Conservation (phyloP, 176 grass and related monocot genomes). For the Eleusine coracana region DNA sequence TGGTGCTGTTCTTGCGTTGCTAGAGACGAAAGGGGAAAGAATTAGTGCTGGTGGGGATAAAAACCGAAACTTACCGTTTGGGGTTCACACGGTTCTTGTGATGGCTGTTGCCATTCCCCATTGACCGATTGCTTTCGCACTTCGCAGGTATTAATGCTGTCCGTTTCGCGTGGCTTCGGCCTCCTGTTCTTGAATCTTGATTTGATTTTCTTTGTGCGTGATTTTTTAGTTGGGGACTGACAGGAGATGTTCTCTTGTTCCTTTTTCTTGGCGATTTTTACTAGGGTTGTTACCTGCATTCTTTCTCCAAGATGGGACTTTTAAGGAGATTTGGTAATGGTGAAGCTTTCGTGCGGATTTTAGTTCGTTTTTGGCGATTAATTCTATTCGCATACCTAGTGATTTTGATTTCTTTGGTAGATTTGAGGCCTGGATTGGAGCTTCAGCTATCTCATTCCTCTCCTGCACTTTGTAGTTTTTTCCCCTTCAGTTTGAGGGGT, state of each 20-base stretch:
- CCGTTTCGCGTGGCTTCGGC: neutral
- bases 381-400: neutral
- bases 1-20: slow-evolving; percentile 5
- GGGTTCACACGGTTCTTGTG: slow-evolving; percentile 52
- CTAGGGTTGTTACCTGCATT: slow-evolving; percentile 38
- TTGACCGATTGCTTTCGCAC: slow-evolving; percentile 13
- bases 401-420: slow-evolving; percentile 30
- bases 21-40: neutral
- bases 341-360: neutral
- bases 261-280: slow-evolving; percentile 32
- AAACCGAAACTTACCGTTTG: slow-evolving; percentile 21
- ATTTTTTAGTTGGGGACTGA: neutral
- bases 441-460: neutral
- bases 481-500: neutral
- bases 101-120: slow-evolving; percentile 46
- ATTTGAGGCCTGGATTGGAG: slow-evolving; percentile 18
- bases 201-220: neutral
- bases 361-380: neutral
- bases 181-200: slow-evolving; percentile 30
- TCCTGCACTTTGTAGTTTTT: slow-evolving; percentile 13
- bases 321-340: slow-evolving; percentile 27
- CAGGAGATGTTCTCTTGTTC: slow-evolving; percentile 37
- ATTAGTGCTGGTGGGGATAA: slow-evolving; percentile 5
- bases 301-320: slow-evolving; percentile 36
- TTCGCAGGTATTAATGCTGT: slow-evolving; percentile 58